phyloP scores from a whole-genome alignment of 2,329 filamentous ascomycete species.

The Penicillium digitatum region DNA sequence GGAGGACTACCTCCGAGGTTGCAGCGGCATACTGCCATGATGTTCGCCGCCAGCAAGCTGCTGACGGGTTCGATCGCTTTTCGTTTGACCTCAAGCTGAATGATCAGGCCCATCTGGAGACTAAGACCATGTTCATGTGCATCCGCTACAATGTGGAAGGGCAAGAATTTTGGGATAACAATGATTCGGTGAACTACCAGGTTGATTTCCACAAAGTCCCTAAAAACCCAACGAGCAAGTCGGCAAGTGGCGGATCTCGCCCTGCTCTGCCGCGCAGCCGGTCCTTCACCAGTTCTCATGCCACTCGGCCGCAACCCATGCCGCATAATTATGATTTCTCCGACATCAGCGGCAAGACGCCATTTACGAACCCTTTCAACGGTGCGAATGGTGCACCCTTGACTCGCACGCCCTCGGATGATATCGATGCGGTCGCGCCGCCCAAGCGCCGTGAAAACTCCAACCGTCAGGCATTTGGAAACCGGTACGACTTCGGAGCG shows the following conservation, averaged over 20 bases:
- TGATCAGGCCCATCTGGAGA: conserved; percentile 84
- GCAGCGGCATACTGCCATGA: conserved; percentile 81
- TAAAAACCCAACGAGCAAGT: conserved; percentile 54
- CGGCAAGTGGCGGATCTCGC: conserved; percentile 49
- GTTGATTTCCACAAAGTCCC: conserved; percentile 84
- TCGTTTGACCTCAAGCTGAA: conserved; percentile 90
- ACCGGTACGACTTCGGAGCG: conserved; percentile 93
- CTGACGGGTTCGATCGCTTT: conserved; percentile 77
- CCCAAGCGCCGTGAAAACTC: conserved; percentile 46
- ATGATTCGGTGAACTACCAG: conserved; percentile 80
- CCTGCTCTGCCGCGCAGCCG: conserved; percentile 64
- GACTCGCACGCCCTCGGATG: conserved; percentile 68
- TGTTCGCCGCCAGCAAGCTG: conserved; percentile 60
- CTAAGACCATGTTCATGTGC: conserved; percentile 89
- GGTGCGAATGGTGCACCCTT: conserved; percentile 65
- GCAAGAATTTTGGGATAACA: conserved; percentile 94
- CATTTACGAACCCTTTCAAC: conserved; percentile 57
- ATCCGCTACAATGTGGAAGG: conserved; percentile 81
- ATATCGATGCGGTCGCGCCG: conserved; percentile 58
- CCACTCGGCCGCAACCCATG: conserved; percentile 48
- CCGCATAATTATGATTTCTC: conserved; percentile 68
- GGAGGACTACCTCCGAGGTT: conserved; percentile 97
- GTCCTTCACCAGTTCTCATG: conserved; percentile 51
- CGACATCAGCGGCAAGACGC: conserved; percentile 53
- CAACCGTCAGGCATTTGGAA: conserved; percentile 72